A percentile compares a stretch with the other conserved stretches of the same genome.
Evolutionary conservation across 2,329 filamentous ascomycete species (phyloP).

Genomic region (Penicillium corylophilum): DNA sequence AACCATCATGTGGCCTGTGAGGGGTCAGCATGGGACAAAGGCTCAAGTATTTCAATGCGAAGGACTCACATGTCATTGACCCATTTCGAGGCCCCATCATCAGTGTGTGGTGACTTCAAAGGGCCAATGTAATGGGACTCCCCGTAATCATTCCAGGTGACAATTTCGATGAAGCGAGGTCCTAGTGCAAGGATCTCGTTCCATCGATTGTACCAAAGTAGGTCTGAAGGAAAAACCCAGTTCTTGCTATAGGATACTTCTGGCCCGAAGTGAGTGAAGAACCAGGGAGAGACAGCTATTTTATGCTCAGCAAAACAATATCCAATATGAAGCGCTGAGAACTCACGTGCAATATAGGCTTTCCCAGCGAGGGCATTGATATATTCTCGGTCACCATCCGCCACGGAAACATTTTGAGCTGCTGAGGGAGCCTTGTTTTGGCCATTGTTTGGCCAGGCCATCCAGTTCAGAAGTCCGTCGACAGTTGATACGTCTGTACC

Average conservation of each 20-base stretch:
- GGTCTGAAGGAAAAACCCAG: slow-evolving; percentile 62
- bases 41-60: too few species aligned
- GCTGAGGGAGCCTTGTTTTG: slow-evolving; percentile 52
- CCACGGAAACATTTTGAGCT: slow-evolving; percentile 44
- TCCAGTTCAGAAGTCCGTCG: slow-evolving; percentile 47
- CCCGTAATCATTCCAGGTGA: slow-evolving; percentile 63
- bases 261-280: slow-evolving; percentile 55
- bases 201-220: slow-evolving; percentile 62
- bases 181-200: slow-evolving; percentile 51
- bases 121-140: slow-evolving; percentile 61
- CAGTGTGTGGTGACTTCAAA: slow-evolving; percentile 36
- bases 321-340: slow-evolving; percentile 26
- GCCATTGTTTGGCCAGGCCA: slow-evolving; percentile 45
- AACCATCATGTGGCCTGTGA: slow-evolving; percentile 52
- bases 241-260: slow-evolving; percentile 53
- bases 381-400: slow-evolving; percentile 40
- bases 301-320: not conserved
- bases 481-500: slow-evolving; percentile 37
- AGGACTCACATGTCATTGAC: slow-evolving; percentile 49
- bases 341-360: slow-evolving; percentile 50
- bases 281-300: slow-evolving; percentile 59
- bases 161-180: slow-evolving; percentile 56
- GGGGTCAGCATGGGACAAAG: not conserved
- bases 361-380: slow-evolving; percentile 37
- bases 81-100: slow-evolving; percentile 49